phyloP scores from a whole-genome alignment of 2,329 filamentous ascomycete species.

The Fusarium verticillioides region DNA sequence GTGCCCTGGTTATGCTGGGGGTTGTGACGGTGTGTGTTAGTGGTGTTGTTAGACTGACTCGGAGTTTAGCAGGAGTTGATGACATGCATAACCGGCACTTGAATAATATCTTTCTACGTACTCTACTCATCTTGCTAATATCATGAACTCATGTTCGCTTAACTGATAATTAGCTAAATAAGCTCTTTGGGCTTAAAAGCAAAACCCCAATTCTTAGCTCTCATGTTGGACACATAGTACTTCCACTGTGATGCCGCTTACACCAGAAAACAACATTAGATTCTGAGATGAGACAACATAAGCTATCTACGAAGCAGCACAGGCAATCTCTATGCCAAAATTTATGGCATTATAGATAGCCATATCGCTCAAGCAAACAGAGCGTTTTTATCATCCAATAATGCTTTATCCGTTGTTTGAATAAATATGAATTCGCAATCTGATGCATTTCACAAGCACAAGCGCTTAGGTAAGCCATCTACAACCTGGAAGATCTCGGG shows the following conservation, averaged over 20 bases:
- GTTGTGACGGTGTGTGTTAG: background rate
- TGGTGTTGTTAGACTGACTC: background rate
- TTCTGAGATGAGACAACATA: background rate
- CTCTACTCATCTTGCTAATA: background rate
- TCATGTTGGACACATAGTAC: background rate
- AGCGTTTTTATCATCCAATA: background rate
- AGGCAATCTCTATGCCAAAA: background rate
- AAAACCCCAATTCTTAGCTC: background rate
- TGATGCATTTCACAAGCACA: background rate
- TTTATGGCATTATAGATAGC: background rate
- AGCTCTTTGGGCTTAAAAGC: background rate
- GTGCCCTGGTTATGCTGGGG: background rate
- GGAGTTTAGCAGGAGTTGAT: background rate
- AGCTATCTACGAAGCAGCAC: background rate
- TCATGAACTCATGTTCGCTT: background rate
- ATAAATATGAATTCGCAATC: background rate
- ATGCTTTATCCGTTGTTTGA: background rate
- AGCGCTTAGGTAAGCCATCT: conserved; percentile 35
- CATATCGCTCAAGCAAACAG: background rate
- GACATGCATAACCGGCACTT: background rate
- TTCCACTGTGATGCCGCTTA: background rate
- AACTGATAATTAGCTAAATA: background rate
- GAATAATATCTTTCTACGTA: background rate
- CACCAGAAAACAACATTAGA: background rate
- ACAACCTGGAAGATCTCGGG: conserved; percentile 22